Evolutionary conservation across 116 monocot species (phyloP), one percentile per base, ranked within the genome.

Genomic region (Thalassia testudinum): DNA sequence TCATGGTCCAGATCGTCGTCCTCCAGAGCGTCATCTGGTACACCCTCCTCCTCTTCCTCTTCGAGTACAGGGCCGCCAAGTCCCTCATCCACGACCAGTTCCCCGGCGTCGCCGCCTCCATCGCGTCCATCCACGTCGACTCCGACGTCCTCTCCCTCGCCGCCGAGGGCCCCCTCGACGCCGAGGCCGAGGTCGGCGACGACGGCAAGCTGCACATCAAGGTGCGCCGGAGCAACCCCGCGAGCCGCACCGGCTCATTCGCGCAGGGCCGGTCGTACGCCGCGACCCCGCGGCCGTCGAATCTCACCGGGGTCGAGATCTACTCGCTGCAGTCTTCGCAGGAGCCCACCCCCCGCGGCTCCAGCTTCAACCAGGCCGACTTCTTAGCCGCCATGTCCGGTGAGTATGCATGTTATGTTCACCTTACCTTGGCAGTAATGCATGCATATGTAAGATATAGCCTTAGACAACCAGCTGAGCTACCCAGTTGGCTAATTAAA

Each of bases 291-390:
- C 57, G 89, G 21, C 77, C 89, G 2, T 90, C 90, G 4, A 90
- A 84, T 53, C 65, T 90, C 44, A 80, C 90, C 1, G 83, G 83
- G 0, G 80, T 83, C 7, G 89, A 89, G 74, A 89, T 89, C 47
- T 89, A 83, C 72, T 81, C 85, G 7, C 54, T 84, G 16, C 85
- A 81, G 66, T 85, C 91, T 13, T 85, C 85, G 5, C 45, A 81
- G 10, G 76, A 85, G 57, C 85, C 85, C 5, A 91, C 81, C 12
- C 91, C 91, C 24, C 57, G 91, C n/a, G 81, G 65, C 0, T 91
- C 91, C 0, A 85, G 91, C 66, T 91, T 91, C 60, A 85, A 85
- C 60, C 78, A 85, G 56, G 68, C 78, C 12, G 91, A 91, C 26
- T 81, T 91, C 63, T 81, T 71, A 64, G 74, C 84, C 52, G 21